Evolutionary conservation across 371 early-diverging fungal species (phyloP).

Genomic region (Apophysomyces elegans): DNA sequence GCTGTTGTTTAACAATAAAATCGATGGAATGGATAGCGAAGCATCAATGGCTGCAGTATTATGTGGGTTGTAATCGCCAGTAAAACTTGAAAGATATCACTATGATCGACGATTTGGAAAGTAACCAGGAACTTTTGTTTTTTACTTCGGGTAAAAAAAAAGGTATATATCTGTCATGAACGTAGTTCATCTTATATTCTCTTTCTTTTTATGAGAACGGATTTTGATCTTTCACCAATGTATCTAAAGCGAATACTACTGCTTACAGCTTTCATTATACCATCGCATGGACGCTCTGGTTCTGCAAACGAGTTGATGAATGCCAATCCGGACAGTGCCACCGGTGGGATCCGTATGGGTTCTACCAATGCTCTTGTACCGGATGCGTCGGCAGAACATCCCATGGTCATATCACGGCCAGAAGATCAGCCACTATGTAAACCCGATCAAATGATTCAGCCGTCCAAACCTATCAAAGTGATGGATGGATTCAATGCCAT

Average conservation of each 20-base stretch:
- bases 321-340: conserved; percentile 8
- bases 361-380: conserved; percentile 32
- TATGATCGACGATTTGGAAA: too few relatives aligned
- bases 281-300: neutral
- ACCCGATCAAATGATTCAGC: conserved; percentile 21
- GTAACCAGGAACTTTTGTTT: too few relatives aligned
- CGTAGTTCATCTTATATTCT: too few relatives aligned
- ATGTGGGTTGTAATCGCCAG: too few relatives aligned
- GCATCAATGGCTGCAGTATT: too few relatives aligned
- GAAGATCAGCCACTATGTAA: conserved; percentile 47
- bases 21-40: too few relatives aligned
- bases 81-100: too few relatives aligned
- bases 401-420: conserved; percentile 34
- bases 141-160: too few relatives aligned
- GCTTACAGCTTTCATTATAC: neutral
- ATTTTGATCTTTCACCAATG: neutral
- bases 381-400: conserved; percentile 47
- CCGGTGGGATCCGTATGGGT: conserved; percentile 40
- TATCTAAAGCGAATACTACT: neutral
- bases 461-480: conserved; percentile 28
- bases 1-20: too few relatives aligned
- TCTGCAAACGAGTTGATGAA: conserved; percentile 2
- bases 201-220: neutral
- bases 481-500: conserved; percentile 41
- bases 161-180: neutral